Evolutionary conservation across 495 filamentous ascomycete species (phyloP), one percentile per base, ranked within the genome.

Genomic region (Acidomyces sp.): DNA sequence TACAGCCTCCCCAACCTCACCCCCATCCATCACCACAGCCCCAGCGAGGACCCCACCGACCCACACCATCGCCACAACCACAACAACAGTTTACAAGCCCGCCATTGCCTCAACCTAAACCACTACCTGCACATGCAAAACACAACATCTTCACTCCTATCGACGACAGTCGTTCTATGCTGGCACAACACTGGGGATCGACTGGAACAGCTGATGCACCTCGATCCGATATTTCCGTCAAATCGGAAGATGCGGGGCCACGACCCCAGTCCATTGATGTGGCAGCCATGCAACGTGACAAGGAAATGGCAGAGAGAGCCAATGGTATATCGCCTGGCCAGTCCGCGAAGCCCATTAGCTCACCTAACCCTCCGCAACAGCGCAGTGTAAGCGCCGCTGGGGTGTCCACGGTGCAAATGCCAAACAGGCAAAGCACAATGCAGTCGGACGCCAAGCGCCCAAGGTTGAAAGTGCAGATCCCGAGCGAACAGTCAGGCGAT

Each of bases 131-230:
- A 11, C 41, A 54, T 15, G 75, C 77, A 15, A 87, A 88, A 58
- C 78, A 85, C 41, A 94, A 86, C 59, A 96, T 96, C 38, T 96
- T 94, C 52, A 97, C 90, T 1, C 90, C 90, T 1, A 93, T 96
- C 41, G 90, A 94, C 49, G 88, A 93, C 55, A 83, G 78, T 43
- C 74, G 82, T 32, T 95, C 90, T 4, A 76, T 94, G 46, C 65
- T 95, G 17, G 82, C 82, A 11, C 81, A 85, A 39, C 85, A 93
- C 60, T 81, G 90, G 55, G 84, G 82, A 28, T 65, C 55, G 48
- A 68, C 43, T 44, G 70, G 47, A 51, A 75, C 55, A 41, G 57
- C 51, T 23, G 72, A 77, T 29, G 55, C 62, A 5, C 56, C 63
- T 2, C 62, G 65, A 34, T 43, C 39, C n/a, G 59, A 62, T 34